These are phyloP conservation scores for Choanephora cucurbitarum DNA, from an alignment of 371 early-diverging fungal species.

Conservation along the genomic window DNA sequence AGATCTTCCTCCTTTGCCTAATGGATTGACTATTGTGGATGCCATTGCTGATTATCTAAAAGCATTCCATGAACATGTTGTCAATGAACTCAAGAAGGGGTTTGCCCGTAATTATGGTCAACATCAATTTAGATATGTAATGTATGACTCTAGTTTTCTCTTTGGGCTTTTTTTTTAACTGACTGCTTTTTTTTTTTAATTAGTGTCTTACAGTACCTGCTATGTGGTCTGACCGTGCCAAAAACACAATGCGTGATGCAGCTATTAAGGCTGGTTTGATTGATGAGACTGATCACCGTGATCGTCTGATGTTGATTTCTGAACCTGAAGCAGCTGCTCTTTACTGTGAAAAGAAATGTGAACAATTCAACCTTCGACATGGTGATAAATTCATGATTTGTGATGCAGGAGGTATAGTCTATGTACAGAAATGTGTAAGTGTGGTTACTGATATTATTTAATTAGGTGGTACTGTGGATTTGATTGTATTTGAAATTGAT, in stretches of 20 bases:
- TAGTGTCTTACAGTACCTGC: conserved; percentile 59
- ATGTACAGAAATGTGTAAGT: too few species aligned
- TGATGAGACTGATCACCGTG: conserved; percentile 37
- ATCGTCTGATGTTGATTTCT: conserved; percentile 48
- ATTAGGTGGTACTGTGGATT: conserved; percentile 35
- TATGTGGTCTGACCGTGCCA: conserved; percentile 56
- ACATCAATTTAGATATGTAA: conserved; percentile 45
- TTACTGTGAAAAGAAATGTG: conserved; percentile 56
- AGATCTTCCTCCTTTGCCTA: conserved; percentile 43
- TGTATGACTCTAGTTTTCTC: not conserved
- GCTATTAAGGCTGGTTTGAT: conserved; percentile 49
- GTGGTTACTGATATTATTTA: too few species aligned
- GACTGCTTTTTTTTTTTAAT: not conserved
- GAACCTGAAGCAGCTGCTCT: conserved; percentile 58
- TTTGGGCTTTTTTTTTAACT: not conserved
- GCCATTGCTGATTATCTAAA: conserved; percentile 52
- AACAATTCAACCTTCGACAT: conserved; percentile 48
- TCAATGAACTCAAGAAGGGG: conserved; percentile 41
- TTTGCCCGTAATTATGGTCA: conserved; percentile 49
- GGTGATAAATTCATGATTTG: conserved; percentile 55
- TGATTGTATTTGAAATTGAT: conserved; percentile 45
- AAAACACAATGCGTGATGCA: conserved; percentile 54
- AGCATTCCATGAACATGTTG: conserved; percentile 46
- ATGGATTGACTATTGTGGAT: conserved; percentile 45
- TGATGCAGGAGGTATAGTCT: conserved; percentile 50